Evolutionary conservation across 2,329 filamentous ascomycete genomes (phyloP), one percentile per base, ranked within the genome.

Genomic region (Alternaria sp.): DNA sequence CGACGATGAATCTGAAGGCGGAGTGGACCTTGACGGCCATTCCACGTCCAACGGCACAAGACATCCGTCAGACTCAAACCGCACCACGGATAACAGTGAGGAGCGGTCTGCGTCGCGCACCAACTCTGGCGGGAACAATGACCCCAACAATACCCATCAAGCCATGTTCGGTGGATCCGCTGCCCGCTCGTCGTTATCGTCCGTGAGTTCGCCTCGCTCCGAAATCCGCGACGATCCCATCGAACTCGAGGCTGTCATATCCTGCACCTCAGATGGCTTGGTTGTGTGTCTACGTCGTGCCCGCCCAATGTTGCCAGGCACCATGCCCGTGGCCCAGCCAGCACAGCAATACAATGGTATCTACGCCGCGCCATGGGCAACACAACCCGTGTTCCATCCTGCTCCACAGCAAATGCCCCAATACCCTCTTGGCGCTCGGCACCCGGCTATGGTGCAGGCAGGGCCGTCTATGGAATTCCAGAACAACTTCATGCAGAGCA

Each of bases 201-300:
- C 74, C 7, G 30, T 49, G 6, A 66, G 66, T 28, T 74, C 75
- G 10, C 69, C 75, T 11, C 68, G 57, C 13, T 75, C 75, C 0
- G 71, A 76, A 21, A 32, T 61, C 36, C 69, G 57, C 17, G 67
- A 72, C 17, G 80, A 79, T 13, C 84, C 85, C 1, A 84, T 93
- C 55, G 92, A 96, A 80, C 83, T 97, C 5, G 93, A 97, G 80
- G 93, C 93, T 3, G 92, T 97, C n/a, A 90, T 97, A 6, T 96
- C 93, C 0, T 97, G 93, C 80, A 93, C 93, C 3, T 96, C 93
- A 0, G 93, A 97, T 77, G 93, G 93, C 1, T 83, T 97, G 1
- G 92, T 96, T 3, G 92, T 96, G 8, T 89, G 95, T 54, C 82
- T 96, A 13, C 88, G 93, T 59, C 88, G 87, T 67, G 93, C 93